A percentile compares a stretch with the other conserved stretches of the same genome.
Evolutionary conservation across 2,329 filamentous ascomycete species (phyloP).

Genomic region (Chrysoporthe austroafricana): DNA sequence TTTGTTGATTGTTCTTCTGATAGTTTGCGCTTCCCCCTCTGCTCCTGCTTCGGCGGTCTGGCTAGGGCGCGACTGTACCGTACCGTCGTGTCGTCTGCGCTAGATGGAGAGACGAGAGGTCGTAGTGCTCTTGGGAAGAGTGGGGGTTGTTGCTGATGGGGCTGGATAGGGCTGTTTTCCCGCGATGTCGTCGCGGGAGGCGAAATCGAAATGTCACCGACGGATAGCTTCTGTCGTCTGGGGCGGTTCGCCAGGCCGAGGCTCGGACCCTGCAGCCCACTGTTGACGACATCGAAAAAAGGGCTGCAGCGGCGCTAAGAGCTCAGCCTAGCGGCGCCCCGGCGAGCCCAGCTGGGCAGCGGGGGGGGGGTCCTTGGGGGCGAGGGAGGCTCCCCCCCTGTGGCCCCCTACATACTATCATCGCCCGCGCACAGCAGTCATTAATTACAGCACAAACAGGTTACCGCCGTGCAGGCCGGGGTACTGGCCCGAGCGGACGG

Average conservation of each 20-base stretch:
- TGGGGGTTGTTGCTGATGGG: not conserved
- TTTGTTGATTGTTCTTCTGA: not conserved
- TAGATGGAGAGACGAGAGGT: not conserved
- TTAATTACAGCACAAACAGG: too few species aligned
- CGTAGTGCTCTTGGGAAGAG: not conserved
- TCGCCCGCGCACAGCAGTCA: too few species aligned
- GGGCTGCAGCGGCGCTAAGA: not conserved
- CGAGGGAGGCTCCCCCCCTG: too few species aligned
- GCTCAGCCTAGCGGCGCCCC: too few species aligned
- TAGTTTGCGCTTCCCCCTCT: too few species aligned
- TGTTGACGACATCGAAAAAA: slow-evolving; percentile 23
- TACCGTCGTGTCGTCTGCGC: too few species aligned
- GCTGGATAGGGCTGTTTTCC: not conserved
- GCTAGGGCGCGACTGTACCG: too few species aligned
- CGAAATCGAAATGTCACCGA: not conserved
- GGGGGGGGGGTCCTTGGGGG: too few species aligned
- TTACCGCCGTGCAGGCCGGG: not conserved
- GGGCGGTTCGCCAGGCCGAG: slow-evolving; percentile 10
- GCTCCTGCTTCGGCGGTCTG: too few species aligned
- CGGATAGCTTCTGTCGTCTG: not conserved
- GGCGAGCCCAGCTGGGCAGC: too few species aligned
- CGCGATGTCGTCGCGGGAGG: not conserved
- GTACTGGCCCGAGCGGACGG: slow-evolving; percentile 2
- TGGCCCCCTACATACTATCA: not conserved
- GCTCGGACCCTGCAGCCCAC: slow-evolving; percentile 12